phyloP scores from a whole-genome alignment of 2,329 filamentous ascomycete species.

The Graphilbum sp. region DNA sequence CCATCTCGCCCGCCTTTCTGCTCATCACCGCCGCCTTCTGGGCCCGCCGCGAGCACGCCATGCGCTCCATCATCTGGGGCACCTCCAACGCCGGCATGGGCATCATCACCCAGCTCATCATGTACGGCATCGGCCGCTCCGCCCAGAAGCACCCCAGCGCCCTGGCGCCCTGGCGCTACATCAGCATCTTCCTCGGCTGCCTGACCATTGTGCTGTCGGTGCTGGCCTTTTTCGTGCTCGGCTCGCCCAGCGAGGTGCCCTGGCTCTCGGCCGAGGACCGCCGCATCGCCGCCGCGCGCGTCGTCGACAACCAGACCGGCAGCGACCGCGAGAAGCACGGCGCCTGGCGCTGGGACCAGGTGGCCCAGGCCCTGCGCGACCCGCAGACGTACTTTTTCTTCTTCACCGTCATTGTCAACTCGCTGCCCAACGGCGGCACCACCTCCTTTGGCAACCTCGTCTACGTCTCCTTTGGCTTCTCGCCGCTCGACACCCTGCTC shows the following conservation, averaged over 20 bases:
- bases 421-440: conserved; percentile 17
- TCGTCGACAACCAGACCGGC: conserved; percentile 22
- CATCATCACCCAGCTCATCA: conserved; percentile 1
- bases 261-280: conserved; percentile 20
- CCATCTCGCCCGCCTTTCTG: conserved; percentile 18
- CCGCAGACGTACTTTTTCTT: conserved; percentile 17
- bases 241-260: conserved; percentile 16
- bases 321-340: conserved; percentile 21
- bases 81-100: conserved; percentile 14
- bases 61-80: conserved; percentile 17
- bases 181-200: conserved; percentile 10
- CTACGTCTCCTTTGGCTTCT: conserved; percentile 20
- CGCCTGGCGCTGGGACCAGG: conserved; percentile 18
- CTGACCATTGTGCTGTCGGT: conserved; percentile 8
- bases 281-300: conserved; percentile 20
- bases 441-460: conserved; percentile 16
- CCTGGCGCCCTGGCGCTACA: conserved; percentile 14
- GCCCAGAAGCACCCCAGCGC: not conserved
- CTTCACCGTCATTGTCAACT: conserved; percentile 15
- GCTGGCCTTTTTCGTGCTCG: conserved; percentile 17
- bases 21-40: conserved; percentile 21
- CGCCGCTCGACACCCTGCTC: conserved; percentile 15
- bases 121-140: conserved; percentile 13
- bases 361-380: conserved; percentile 12
- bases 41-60: conserved; percentile 19